These are phyloP conservation scores for Hemileccinum rubropunctum DNA, from an alignment of 768 basidiomycete species.

Conservation along the genomic window DNA sequence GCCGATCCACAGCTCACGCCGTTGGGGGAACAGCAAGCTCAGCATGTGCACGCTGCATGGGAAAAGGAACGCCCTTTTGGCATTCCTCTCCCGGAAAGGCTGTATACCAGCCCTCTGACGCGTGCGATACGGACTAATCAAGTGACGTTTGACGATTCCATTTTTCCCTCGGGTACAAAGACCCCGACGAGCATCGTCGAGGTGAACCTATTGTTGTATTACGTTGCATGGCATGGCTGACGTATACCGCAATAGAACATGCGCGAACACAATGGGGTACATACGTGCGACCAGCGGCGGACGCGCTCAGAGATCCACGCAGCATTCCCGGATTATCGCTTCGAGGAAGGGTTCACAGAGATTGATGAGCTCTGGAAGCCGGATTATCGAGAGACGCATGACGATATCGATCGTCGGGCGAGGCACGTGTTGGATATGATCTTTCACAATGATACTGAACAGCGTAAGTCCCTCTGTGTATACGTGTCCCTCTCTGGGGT, in stretches of 20 bases:
- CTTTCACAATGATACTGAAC: constrained; percentile 41
- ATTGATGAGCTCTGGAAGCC: constrained; percentile 57
- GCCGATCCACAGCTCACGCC: constrained; percentile 53
- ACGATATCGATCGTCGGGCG: constrained; percentile 44
- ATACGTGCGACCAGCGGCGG: constrained; percentile 71
- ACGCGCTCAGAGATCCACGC: constrained; percentile 44
- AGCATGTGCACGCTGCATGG: constrained; percentile 19
- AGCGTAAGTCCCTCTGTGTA: constrained; percentile 34
- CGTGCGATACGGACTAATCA: constrained; percentile 58
- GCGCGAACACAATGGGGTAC: constrained; percentile 61
- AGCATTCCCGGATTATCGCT: constrained; percentile 40
- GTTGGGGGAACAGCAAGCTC: constrained; percentile 56
- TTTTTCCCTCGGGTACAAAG: constrained; percentile 22
- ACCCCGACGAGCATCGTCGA: constrained; percentile 47
- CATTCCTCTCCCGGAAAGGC: constrained; percentile 18
- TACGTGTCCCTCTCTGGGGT: background rate
- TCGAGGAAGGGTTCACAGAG: constrained; percentile 60
- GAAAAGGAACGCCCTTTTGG: constrained; percentile 8
- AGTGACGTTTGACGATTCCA: constrained; percentile 46
- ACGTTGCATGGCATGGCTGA: background rate
- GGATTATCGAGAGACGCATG: constrained; percentile 20
- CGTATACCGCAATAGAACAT: constrained; percentile 43
- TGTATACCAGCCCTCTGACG: constrained; percentile 48
- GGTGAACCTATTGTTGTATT: constrained; percentile 35
- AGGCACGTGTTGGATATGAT: constrained; percentile 51